These are phyloP conservation scores for Orychophragmus violaceus DNA, from an alignment of 345 rosid species.

Conservation along the genomic window DNA sequence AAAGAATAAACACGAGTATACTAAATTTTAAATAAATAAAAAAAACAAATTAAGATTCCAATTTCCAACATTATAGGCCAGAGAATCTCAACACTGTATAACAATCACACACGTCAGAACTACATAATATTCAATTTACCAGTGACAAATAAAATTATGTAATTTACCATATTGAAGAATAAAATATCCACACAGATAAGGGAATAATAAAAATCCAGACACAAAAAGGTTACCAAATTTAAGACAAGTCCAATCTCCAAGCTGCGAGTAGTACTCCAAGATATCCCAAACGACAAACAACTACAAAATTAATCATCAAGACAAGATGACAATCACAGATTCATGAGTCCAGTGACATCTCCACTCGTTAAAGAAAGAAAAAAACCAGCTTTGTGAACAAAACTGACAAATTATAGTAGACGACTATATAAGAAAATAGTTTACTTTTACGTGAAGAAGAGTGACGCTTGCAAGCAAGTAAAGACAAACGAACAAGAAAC, in stretches of 20 bases:
- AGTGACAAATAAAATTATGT: background rate
- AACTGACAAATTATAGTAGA: background rate
- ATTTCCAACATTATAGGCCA: background rate
- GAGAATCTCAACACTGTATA: background rate
- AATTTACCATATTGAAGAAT: background rate
- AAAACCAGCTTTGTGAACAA: background rate
- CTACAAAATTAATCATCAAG: background rate
- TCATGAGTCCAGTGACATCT: background rate
- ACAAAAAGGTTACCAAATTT: conserved; percentile 16
- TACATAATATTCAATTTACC: background rate
- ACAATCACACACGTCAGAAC: background rate
- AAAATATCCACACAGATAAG: background rate
- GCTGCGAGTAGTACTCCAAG: conserved; percentile 1
- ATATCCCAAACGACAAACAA: background rate
- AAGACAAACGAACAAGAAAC: background rate
- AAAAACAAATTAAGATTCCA: background rate
- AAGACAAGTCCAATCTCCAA: conserved; percentile 10
- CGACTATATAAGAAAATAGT: background rate
- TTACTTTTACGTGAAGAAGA: background rate
- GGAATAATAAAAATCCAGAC: background rate
- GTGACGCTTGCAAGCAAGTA: background rate
- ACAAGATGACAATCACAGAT: background rate
- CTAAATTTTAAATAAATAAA: no score
- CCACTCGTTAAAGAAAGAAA: background rate
- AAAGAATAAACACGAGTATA: background rate